Percentiles rank a stretch among this genome's conserved stretches.
These are phyloP conservation scores for Huiozyma naganishii DNA, from an alignment of 805 yeast genomes.

Conservation along the genomic window DNA sequence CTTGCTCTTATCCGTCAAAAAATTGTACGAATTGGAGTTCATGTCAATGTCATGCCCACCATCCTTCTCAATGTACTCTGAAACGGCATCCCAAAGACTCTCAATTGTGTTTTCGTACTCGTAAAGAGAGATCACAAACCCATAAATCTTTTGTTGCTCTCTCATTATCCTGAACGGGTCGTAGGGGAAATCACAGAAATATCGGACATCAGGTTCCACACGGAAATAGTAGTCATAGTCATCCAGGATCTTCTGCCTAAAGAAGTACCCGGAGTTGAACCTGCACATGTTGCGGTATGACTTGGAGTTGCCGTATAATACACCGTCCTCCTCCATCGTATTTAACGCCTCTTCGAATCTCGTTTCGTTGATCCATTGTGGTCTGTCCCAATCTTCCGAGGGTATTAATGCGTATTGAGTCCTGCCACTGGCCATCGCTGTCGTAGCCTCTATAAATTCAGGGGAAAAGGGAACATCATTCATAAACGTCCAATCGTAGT, in stretches of 20 bases:
- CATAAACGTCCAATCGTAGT: constrained; percentile 70
- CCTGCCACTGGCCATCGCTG: constrained; percentile 49
- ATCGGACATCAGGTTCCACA: constrained; percentile 86
- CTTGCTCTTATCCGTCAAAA: constrained; percentile 45
- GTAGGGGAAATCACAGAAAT: constrained; percentile 72
- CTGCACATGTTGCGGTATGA: constrained; percentile 92
- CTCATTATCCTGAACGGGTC: constrained; percentile 83
- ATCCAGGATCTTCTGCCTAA: constrained; percentile 57
- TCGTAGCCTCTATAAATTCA: constrained; percentile 50
- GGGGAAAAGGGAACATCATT: constrained; percentile 62
- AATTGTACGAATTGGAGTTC: constrained; percentile 21
- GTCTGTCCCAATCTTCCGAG: constrained; percentile 65
- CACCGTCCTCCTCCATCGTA: constrained; percentile 35
- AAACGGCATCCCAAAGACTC: constrained; percentile 69
- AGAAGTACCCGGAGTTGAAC: constrained; percentile 86
- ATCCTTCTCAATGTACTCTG: constrained; percentile 49
- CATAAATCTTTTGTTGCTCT: constrained; percentile 68
- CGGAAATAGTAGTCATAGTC: constrained; percentile 88
- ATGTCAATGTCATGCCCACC: constrained; percentile 31
- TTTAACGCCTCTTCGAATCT: constrained; percentile 38
- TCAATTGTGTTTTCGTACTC: constrained; percentile 84
- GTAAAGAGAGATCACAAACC: constrained; percentile 72
- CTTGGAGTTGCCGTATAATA: constrained; percentile 54
- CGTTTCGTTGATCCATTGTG: constrained; percentile 57
- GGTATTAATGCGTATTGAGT: constrained; percentile 63